Evolutionary conservation across 495 filamentous ascomycete species (phyloP), one percentile per base, ranked within the genome.

Genomic region (Talaromyces liani): DNA sequence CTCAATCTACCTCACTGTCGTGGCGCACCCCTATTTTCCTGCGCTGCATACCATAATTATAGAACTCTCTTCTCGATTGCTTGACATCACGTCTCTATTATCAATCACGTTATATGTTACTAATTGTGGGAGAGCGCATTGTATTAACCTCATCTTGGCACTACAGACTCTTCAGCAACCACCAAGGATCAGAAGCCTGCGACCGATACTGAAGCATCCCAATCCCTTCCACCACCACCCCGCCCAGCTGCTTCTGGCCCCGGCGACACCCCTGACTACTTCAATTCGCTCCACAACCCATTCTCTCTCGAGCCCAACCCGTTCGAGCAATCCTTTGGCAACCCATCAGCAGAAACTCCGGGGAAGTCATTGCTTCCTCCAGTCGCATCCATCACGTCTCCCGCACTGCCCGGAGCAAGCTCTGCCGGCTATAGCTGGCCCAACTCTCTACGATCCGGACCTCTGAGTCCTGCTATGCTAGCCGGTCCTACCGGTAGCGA

Each of bases 381-480:
- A 25, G 92, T 98, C 66, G 91, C 94, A 20, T 84, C 91, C 36
- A 83, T 98, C 67, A 93, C 95, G 12, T 98, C 95, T 12, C 95
- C 94, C 54, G 91, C 93, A 16, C 73, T 92, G 31, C 89, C 90
- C 59, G 88, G 91, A 56, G 80, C 85, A 73, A 82, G 85, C 69
- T 80, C 80, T 33, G 86, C 84, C 29, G 80, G 79, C 33, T 91
- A 89, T 69, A 85, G 86, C 76, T 98, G 94, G 93, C 79, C 84
- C 54, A 88, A 92, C 69, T 95, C 91, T 24, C 80, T 98, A 66
- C 87, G 94, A 59, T 91, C 92, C 58, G 94, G 94, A 65, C 94
- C 95, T 25, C 74, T 98, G 69, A 98, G 94, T 73, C 94, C 94
- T 76, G 94, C 94, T 62, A 98, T 98, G 94, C 87, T 98, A 22